Conservation (phyloP, 768 basidiomycete species). For the Auricularia sp. region DNA sequence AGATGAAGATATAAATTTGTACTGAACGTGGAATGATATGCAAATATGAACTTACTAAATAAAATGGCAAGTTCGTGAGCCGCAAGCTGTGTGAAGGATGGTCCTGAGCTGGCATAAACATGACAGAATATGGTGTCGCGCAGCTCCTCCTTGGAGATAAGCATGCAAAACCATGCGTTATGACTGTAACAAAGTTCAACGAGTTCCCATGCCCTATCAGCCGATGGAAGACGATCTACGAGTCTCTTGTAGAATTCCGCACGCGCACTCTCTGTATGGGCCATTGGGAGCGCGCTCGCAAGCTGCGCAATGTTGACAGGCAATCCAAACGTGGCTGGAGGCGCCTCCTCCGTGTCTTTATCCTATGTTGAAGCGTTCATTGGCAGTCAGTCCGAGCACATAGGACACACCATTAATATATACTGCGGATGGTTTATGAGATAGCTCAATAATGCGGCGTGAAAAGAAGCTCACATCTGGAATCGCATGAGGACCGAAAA, state of each 20-base stretch:
- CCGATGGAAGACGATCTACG: neutral
- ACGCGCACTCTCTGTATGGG: neutral
- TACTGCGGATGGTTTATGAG: neutral
- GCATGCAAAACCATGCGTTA: constrained; percentile 49
- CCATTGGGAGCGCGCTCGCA: neutral
- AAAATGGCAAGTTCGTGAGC: neutral
- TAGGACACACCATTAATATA: constrained; percentile 1
- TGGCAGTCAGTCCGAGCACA: neutral
- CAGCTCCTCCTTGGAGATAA: constrained; percentile 56
- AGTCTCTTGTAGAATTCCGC: neutral
- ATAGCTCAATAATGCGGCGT: neutral
- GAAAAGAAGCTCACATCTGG: constrained; percentile 31
- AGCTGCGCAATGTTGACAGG: neutral
- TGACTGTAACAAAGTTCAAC: constrained; percentile 64
- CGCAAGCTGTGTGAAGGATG: constrained; percentile 3
- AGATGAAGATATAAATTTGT: constrained; percentile 39
- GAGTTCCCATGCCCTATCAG: constrained; percentile 24
- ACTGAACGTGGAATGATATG: neutral
- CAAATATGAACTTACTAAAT: neutral
- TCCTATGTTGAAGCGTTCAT: neutral
- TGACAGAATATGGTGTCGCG: constrained; percentile 47
- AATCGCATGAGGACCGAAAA: constrained; percentile 39
- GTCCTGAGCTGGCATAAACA: constrained; percentile 29
- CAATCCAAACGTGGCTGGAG: neutral
- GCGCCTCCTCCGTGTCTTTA: neutral